Evolutionary conservation across 805 yeast genomes (phyloP), one percentile per base, ranked within the genome.

Genomic region (Schwanniomyces sp.): DNA sequence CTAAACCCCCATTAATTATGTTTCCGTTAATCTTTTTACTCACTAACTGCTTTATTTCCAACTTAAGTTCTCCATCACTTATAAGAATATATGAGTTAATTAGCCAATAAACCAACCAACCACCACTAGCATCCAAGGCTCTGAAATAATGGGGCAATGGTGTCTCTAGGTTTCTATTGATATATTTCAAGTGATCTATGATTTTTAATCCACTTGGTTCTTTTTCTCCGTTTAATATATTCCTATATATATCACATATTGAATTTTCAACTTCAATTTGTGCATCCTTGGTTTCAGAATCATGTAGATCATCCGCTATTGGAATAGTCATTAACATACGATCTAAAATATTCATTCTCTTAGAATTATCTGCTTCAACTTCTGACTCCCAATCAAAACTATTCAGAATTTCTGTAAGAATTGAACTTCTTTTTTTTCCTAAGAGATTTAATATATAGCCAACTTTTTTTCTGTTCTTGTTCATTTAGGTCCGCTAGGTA

Each of bases 91-190:
- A 54, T 4, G 68, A 74, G 60, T 89, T 90, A 40, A 79, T 61
- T 6, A 85, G 67, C 99, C 99, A 94, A 62, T 87, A 92, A 1
- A 88, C 49, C 58, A 92, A 69, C 98, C 98, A 94, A 0, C 96
- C 84, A 50, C 86, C 91, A n/a, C 94, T 87, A 0, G 97, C 94
- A 64, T 92, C 97, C 41, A 89, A 71, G 0, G 77, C 76, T 3
- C 64, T 60, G 62, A 78, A 85, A 7, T 63, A 69, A 2, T 67
- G 52, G 0, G 91, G 87, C 25, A 87, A 70, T 14, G 75, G 68
- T 9, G 65, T 59, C 8, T 61, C 54, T 21, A 82, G 65, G 16
- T 71, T 68, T n/a, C 59, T 48, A 17, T 69, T 63, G 11, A 81
- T 63, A 57, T 74, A 86, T 43, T 52, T 50, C 8, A 61, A 46